Evolutionary conservation across 257 asterid genomes (phyloP).

Genomic region (Solanum bukasovii): DNA sequence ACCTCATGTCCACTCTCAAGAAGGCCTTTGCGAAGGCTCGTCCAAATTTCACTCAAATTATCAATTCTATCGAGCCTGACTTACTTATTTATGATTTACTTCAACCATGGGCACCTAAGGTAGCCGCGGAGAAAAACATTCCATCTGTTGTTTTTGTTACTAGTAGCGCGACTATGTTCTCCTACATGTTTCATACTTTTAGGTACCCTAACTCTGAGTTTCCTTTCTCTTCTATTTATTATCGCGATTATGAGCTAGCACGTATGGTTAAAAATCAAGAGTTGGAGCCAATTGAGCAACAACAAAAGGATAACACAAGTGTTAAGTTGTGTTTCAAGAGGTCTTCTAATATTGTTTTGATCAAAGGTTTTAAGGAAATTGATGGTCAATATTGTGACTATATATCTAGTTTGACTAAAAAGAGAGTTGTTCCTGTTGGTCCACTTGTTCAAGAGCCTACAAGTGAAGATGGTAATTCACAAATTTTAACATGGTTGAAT

Average conservation of each 20-base stretch:
- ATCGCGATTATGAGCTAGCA: not conserved
- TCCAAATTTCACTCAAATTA: conserved; percentile 3
- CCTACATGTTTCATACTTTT: not conserved
- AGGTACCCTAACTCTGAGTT: not conserved
- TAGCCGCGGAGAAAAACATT: not conserved
- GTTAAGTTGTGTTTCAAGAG: not conserved
- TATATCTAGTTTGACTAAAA: not conserved
- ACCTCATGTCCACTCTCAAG: conserved; percentile 11
- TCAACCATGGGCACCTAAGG: conserved; percentile 16
- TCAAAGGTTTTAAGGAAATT: conserved; percentile 9
- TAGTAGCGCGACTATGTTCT: not conserved
- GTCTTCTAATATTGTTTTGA: conserved; percentile 5
- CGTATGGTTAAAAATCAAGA: not conserved
- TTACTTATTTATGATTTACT: conserved; percentile 14
- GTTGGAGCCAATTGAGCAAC: not conserved
- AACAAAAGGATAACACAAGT: not conserved
- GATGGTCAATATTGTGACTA: conserved; percentile 7
- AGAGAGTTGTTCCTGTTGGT: conserved; percentile 4
- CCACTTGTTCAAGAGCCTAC: conserved; percentile 6
- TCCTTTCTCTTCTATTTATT: conserved; percentile 6
- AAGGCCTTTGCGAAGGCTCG: not conserved
- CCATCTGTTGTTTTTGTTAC: conserved; percentile 13
- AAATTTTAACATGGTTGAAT: conserved; percentile 11
- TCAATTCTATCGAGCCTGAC: conserved; percentile 1
- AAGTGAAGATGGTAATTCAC: not conserved